Conservation (phyloP, 2,329 filamentous ascomycete genomes). For the Pyrenophora teres region DNA sequence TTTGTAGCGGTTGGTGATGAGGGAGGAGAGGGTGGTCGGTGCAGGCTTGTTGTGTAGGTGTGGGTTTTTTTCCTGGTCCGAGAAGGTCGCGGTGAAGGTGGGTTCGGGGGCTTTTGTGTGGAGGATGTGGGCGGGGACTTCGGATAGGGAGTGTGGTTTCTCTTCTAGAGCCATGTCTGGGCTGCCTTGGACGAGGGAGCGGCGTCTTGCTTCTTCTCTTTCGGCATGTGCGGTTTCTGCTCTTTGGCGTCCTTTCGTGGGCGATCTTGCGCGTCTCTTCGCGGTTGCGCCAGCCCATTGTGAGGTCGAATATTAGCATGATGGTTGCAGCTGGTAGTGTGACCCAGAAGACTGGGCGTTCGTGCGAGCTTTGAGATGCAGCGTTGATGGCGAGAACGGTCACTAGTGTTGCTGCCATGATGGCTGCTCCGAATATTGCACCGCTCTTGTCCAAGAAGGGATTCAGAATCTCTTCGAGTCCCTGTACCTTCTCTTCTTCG, state of each 20-base stretch:
- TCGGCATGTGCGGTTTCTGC: slow-evolving; percentile 50
- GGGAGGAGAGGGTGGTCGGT: slow-evolving; percentile 59
- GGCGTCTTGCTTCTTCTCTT: slow-evolving; percentile 39
- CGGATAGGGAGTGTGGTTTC: slow-evolving; percentile 10
- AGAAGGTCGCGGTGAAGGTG: background rate
- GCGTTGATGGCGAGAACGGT: slow-evolving; percentile 70
- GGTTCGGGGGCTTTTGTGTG: slow-evolving; percentile 6
- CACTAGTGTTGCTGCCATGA: slow-evolving; percentile 71
- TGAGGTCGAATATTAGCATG: slow-evolving; percentile 71
- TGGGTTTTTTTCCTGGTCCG: slow-evolving; percentile 12
- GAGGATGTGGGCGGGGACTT: slow-evolving; percentile 2
- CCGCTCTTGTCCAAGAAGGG: slow-evolving; percentile 71
- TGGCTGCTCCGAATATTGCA: slow-evolving; percentile 65
- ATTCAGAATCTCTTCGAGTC: slow-evolving; percentile 75
- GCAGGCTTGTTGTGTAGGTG: slow-evolving; percentile 4
- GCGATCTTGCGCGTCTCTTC: slow-evolving; percentile 68
- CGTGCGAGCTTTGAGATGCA: slow-evolving; percentile 54
- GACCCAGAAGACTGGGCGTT: slow-evolving; percentile 68
- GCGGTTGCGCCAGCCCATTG: slow-evolving; percentile 66
- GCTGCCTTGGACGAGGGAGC: slow-evolving; percentile 18
- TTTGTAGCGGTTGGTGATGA: slow-evolving; percentile 52
- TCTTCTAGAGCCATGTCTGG: slow-evolving; percentile 16
- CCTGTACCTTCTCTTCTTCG: slow-evolving; percentile 57
- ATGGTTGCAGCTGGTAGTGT: slow-evolving; percentile 70
- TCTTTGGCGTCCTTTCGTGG: slow-evolving; percentile 57